Evolutionary conservation across 768 basidiomycete genomes (phyloP), one percentile per base, ranked within the genome.

Genomic region (Trametes maxima): DNA sequence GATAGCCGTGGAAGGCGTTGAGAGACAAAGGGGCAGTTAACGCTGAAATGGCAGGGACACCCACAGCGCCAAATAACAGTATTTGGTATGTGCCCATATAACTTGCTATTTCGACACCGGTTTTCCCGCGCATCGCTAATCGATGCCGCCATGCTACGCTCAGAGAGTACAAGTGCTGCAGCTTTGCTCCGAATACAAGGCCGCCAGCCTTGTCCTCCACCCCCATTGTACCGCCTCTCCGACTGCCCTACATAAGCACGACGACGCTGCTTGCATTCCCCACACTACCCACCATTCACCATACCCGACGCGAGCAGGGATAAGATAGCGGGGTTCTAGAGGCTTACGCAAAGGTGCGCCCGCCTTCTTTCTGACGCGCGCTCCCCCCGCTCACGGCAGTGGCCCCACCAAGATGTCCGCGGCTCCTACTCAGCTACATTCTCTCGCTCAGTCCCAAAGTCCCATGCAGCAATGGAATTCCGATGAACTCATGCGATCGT

Each of bases 1-100:
- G 28, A 49, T 24, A n/a, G 53, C 44, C 42, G 47, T 55, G 53
- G 60, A 19, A 8, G 39, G 13, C 11, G 19, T 37, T 22, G 25
- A 36, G 39, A 36, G 28, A 11, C 14, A 14, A 17, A 17, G 25
- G 54, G 40, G 28, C 39, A 45, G 50, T 54, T 61, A 28, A 62
- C 49, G 47, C 40, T 35, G 13, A 36, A 25, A 33, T 39, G 42
- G 54, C 48, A 51, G 60, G 45, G 48, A 43, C 60, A 49, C 60
- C 60, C 54, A 62, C 60, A 62, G 40, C 17, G 54, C 54, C 60
- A 62, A 62, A 62, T 54, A 62, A 45, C 13, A 7, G 19, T 56
- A 56, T 62, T 51, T 52, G 60, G 60, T 62, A 25, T 5, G 60
- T 52, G 48, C 54, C 48, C 48, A 35, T 48, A 47, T 57, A 25